These are phyloP conservation scores for Pseudogymnoascus sp. DNA, from an alignment of 2,329 filamentous ascomycete genomes.

Conservation along the genomic window DNA sequence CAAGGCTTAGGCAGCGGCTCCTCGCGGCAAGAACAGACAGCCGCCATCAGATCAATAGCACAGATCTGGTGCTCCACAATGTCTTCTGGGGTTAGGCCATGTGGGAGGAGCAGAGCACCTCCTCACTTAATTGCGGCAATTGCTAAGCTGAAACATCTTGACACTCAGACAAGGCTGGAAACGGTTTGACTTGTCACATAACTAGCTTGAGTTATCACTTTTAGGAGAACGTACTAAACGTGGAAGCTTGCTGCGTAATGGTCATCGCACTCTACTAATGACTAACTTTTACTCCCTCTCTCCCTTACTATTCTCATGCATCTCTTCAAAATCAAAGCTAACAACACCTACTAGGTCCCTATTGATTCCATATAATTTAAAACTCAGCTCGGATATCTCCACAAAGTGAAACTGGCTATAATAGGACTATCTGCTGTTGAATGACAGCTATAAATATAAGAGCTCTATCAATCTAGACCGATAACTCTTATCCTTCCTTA, in stretches of 20 bases:
- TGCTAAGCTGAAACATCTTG: too few species aligned
- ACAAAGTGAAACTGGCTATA: background rate
- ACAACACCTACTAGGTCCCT: background rate
- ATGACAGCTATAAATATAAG: background rate
- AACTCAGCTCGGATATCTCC: too few species aligned
- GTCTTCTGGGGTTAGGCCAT: too few species aligned
- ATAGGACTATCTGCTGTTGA: background rate
- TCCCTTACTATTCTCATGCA: conserved; percentile 2
- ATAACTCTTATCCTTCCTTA: background rate
- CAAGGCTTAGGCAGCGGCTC: too few species aligned
- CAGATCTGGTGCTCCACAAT: too few species aligned
- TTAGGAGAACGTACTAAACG: background rate
- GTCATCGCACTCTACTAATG: background rate
- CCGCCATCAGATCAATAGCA: too few species aligned
- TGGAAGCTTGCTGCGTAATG: background rate
- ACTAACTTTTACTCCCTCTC: background rate
- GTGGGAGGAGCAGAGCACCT: too few species aligned
- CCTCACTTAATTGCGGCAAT: too few species aligned
- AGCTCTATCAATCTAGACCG: background rate
- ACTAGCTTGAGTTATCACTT: background rate
- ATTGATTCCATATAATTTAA: too few species aligned
- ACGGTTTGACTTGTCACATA: background rate
- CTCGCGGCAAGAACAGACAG: too few species aligned
- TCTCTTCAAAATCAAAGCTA: background rate
- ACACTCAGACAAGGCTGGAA: background rate